Base-by-base conservation (phyloP, 1,284 basidiomycete genomes). In the Melampsora abietis-canadensis region DNA sequence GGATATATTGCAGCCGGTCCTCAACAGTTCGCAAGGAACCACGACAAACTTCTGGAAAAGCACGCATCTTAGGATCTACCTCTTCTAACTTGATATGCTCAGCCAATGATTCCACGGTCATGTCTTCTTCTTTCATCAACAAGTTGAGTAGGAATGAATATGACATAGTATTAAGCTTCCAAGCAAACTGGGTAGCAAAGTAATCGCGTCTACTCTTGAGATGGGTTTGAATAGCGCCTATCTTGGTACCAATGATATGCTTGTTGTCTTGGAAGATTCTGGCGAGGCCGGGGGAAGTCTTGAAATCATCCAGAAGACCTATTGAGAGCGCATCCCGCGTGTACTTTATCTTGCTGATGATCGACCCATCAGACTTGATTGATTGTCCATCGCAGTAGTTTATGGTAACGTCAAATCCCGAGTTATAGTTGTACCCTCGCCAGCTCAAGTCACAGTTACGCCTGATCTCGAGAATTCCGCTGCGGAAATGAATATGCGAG, bases 101-200 rank as follows among this genome's bases (percentile, higher is more conserved):
- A 24, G 47, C 44, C 14, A 59, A 51, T 57, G 47, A n/a, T 17
- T 78, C 19, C 34, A 15, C 51, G 14, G 46, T 27, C 8, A 44
- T 19, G 30, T 64, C 27, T 10, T 59, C 61, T 44, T 69, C 51
- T 21, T 17, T 57, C n/a, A 57, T 84, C 77, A 88, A 90, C 2
- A 91, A 85, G 70, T 85, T 82, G 5, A 85, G 82, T n/a, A 91
- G 82, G 81, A 92, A 92, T 7, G 84, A 83, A 79, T 91, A 91
- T 0, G 87, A 86, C 74, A 92, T 83, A 8, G 86, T 85, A 12
- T 83, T 81, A 15, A 81, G 79, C 81, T 92, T 92, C 80, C 82
- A 82, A 51, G 80, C 82, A 72, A 84, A 86, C 78, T 89, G 87
- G 64, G 83, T 82, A 54, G 82, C 81, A 76, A 85, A 85, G 78